Evolutionary conservation across 2,329 filamentous ascomycete species (phyloP), one percentile per base, ranked within the genome.

Genomic region (Pseudocercospora eumusae): DNA sequence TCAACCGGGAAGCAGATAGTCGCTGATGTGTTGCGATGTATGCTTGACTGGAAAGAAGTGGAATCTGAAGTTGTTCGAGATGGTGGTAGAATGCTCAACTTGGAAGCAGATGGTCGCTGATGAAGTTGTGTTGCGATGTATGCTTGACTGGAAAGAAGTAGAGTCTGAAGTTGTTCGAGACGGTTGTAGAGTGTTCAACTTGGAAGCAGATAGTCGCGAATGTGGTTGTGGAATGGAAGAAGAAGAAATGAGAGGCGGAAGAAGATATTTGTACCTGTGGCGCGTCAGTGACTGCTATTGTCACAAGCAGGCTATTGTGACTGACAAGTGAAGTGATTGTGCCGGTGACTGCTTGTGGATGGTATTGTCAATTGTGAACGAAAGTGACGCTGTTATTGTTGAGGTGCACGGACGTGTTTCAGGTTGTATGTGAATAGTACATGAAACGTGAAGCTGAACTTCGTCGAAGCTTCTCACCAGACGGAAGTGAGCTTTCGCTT

Each of bases 221-320:
- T 52, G 47, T 52, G 25, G 47, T 52, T n/a, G 47, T 25, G 21
- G 23, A 27, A 52, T 15, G 25, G 21, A 27, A 23, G 45, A 52
- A 25, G 23, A 31, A 52, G 23, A 18, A 52, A 9, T 15, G 15
- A 25, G 25, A n/a, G 25, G 1, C 25, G 25, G 15, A 40, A 52
- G 47, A 15, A 52, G n/a, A 52, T 52, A 52, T 52, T 52, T 52
- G 25, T 52, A 40, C 47, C 44, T 52, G 15, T 25, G 4, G 47
- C 23, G 21, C 23, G 8, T 28, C 2, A 52, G 25, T 21, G 23
- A 27, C 18, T 52, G 47, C 23, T 52, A 52, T 52, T 52, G 47
- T 52, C 23, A 28, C 47, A 52, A 52, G 15, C 15, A n/a, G 15
- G 23, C 47, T 52, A 52, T 52, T 52, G 47, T 52, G 23, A 25